phyloP scores from a whole-genome alignment of 768 basidiomycete genomes.

The Lactifluus pinguis region DNA sequence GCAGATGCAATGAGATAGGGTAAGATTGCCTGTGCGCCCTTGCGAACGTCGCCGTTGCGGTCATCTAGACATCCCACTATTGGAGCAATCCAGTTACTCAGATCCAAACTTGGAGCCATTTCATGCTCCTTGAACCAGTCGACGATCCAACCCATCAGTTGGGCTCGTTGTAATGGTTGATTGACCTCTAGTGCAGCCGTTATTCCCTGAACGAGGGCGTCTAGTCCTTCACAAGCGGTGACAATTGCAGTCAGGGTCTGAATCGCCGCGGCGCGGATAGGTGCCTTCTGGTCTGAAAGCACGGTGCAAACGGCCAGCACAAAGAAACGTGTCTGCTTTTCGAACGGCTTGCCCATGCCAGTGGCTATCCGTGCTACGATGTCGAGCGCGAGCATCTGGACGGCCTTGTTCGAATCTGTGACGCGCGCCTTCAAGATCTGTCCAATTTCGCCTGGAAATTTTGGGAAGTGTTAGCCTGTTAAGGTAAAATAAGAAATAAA shows the following conservation, averaged over 20 bases:
- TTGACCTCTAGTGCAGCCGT: constrained; percentile 72
- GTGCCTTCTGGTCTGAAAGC: constrained; percentile 87
- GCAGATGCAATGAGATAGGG: constrained; percentile 63
- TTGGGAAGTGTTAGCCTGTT: constrained; percentile 9
- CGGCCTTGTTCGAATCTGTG: constrained; percentile 88
- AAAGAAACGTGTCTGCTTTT: constrained; percentile 77
- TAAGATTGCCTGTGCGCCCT: constrained; percentile 76
- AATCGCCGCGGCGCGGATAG: constrained; percentile 68
- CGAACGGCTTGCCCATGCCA: constrained; percentile 94
- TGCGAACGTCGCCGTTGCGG: constrained; percentile 83
- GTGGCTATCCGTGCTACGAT: constrained; percentile 82
- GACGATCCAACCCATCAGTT: constrained; percentile 68
- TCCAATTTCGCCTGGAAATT: constrained; percentile 70
- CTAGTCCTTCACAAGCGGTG: constrained; percentile 74
- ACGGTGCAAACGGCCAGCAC: constrained; percentile 71
- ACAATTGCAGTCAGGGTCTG: constrained; percentile 78
- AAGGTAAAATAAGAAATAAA: background rate
- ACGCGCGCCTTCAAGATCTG: constrained; percentile 82
- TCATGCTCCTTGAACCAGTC: constrained; percentile 70
- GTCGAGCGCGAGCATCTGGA: constrained; percentile 84
- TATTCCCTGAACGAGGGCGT: constrained; percentile 70
- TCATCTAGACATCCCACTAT: constrained; percentile 82
- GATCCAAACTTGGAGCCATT: constrained; percentile 47
- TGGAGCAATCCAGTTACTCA: constrained; percentile 55
- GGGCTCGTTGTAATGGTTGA: constrained; percentile 82